Evolutionary conservation across 345 rosid species (phyloP), one percentile per base, ranked within the genome.

Genomic region (Dovyalis caffra): DNA sequence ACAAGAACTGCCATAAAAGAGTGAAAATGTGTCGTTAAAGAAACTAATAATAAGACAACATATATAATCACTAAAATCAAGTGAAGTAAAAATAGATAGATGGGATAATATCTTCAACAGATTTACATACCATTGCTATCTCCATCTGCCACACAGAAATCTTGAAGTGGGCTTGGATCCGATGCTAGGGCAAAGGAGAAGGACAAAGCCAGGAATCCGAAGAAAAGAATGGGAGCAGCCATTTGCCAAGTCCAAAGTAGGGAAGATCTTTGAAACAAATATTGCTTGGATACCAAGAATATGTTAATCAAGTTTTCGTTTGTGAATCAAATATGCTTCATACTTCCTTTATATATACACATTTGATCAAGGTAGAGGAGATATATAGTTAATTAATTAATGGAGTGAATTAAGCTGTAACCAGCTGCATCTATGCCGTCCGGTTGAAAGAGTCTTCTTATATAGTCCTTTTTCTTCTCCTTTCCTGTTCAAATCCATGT

Each of bases 141-240:
- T 23, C 25, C 66, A 16, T 23, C 25, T 7, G 77, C 77, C 0
- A 66, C 77, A 18, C 77, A 74, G 21, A 74, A 65, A 70, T 74
- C 77, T 33, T 74, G 70, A 2, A 74, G 65, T 18, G 77, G 64
- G 11, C 49, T 14, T 20, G 77, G 77, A 23, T 74, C 77, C 26
- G 11, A 56, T 49, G 77, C 77, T 34, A 14, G 4, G 37, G 37
- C 53, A 25, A 35, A 35, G 10, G 37, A 56, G 56, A 37, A 61
- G 56, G 53, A 64, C 66, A 76, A 63, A 69, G 51, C 74, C 51
- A 64, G 37, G 35, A 43, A 6, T 1, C 9, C 14, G 11, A 51
- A 25, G 47, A 40, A 40, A 12, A 40, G 16, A 40, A 40, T 40
- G 47, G 47, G 11, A 40, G 47, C 2, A 40, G 47, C 47, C 47